Evolutionary conservation across 140 eudicot species (phyloP).

Genomic region (Ambrosia hybrid): DNA sequence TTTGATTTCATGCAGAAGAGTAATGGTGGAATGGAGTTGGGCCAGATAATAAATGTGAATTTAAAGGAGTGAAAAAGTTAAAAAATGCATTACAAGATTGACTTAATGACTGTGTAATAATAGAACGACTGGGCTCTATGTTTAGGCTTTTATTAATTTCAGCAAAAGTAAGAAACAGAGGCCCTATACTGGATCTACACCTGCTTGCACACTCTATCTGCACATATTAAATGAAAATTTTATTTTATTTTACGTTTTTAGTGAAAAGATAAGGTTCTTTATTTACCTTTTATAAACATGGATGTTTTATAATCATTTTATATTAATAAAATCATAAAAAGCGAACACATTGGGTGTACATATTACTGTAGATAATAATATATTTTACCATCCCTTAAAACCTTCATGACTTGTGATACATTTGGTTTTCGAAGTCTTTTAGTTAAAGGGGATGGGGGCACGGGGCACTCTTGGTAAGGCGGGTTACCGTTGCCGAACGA

Average conservation of each 20-base stretch:
- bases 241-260: background rate
- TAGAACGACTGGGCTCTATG: slow-evolving; percentile 28
- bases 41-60: background rate
- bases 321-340: too few relatives aligned
- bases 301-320: too few relatives aligned
- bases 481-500: too few relatives aligned
- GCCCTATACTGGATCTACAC: slow-evolving; percentile 26
- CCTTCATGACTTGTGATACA: too few relatives aligned
- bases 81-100: background rate
- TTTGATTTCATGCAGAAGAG: background rate
- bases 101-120: slow-evolving; percentile 33
- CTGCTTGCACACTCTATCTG: slow-evolving; percentile 22
- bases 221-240: background rate
- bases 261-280: background rate
- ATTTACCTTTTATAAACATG: too few relatives aligned
- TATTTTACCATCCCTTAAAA: too few relatives aligned
- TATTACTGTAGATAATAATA: too few relatives aligned
- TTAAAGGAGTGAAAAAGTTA: slow-evolving; percentile 8
- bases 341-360: too few relatives aligned
- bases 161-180: slow-evolving; percentile 27
- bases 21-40: background rate
- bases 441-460: too few relatives aligned
- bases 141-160: slow-evolving; percentile 40
- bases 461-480: too few relatives aligned
- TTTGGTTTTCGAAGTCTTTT: too few relatives aligned